These are phyloP conservation scores for Leptosphaerulina australis DNA, from an alignment of 2,329 filamentous ascomycete species.

Conservation along the genomic window DNA sequence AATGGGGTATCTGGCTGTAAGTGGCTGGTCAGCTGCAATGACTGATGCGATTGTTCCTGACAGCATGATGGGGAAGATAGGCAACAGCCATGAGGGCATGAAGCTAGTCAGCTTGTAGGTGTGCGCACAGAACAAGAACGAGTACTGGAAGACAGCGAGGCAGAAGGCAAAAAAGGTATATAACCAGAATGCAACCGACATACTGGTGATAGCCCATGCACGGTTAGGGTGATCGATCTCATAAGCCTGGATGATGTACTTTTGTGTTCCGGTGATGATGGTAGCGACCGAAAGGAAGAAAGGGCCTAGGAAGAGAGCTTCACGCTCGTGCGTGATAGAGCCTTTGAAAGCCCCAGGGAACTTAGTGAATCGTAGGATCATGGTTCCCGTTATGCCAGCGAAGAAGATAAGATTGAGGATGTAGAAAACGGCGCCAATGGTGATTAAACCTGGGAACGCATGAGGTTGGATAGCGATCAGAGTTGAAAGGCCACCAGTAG, in stretches of 20 bases:
- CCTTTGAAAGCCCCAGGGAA: conserved; percentile 53
- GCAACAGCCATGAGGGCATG: conserved; percentile 77
- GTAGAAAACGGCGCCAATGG: conserved; percentile 59
- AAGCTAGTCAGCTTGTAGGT: conserved; percentile 67
- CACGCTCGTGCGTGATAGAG: conserved; percentile 58
- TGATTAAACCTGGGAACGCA: conserved; percentile 56
- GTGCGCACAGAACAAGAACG: conserved; percentile 66
- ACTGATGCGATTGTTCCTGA: conserved; percentile 72
- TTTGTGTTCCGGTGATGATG: conserved; percentile 52
- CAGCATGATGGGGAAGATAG: conserved; percentile 77
- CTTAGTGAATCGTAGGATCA: conserved; percentile 54
- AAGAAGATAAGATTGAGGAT: conserved; percentile 59
- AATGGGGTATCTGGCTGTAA: conserved; percentile 64
- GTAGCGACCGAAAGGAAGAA: conserved; percentile 51
- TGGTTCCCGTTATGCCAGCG: conserved; percentile 34
- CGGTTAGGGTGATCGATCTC: conserved; percentile 48
- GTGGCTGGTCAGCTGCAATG: conserved; percentile 66
- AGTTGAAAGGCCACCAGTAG: conserved; percentile 55
- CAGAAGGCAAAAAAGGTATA: conserved; percentile 52
- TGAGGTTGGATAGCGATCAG: conserved; percentile 53
- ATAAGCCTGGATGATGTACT: conserved; percentile 43
- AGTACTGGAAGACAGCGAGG: conserved; percentile 60
- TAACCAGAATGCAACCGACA: conserved; percentile 52
- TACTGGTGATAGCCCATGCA: conserved; percentile 49
- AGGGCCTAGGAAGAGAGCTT: conserved; percentile 57